Evolutionary conservation across 179 eudicot genomes (phyloP).

Genomic region (Heliamphora pulchella): DNA sequence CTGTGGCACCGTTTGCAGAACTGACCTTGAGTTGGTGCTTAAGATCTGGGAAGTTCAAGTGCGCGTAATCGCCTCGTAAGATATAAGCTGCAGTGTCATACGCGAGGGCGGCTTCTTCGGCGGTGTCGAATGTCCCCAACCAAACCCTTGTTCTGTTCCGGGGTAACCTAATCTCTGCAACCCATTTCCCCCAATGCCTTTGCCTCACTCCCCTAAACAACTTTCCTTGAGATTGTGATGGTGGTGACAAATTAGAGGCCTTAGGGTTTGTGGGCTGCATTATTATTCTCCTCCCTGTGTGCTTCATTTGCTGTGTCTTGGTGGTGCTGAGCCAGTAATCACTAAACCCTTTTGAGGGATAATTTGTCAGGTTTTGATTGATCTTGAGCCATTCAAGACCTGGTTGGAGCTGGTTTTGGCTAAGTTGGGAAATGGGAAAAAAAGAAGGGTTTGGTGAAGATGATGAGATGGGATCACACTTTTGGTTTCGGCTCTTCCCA

Average conservation of each 20-base stretch:
- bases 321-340: slow-evolving; percentile 46
- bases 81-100: slow-evolving; percentile 91
- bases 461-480: too few relatives aligned
- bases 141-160: slow-evolving; percentile 81
- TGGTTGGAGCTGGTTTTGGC: slow-evolving; percentile 18
- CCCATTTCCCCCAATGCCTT: slow-evolving; percentile 99
- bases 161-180: slow-evolving; percentile 79
- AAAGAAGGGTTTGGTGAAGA: slow-evolving; percentile 20
- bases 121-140: slow-evolving; percentile 87
- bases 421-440: slow-evolving; percentile 20
- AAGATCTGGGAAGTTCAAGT: slow-evolving; percentile 72
- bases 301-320: slow-evolving; percentile 67
- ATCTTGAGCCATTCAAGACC: slow-evolving; percentile 39
- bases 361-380: slow-evolving; percentile 23
- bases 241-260: slow-evolving; percentile 16
- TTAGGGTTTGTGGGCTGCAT: slow-evolving; percentile 11
- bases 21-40: slow-evolving; percentile 59
- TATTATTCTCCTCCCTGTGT: slow-evolving; percentile 24
- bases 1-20: slow-evolving; percentile 45
- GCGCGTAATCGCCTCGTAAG: slow-evolving; percentile 82
- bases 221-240: slow-evolving; percentile 34
- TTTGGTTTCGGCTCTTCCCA: not conserved
- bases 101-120: slow-evolving; percentile 84
- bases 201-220: slow-evolving; percentile 87
- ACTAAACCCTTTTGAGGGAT: slow-evolving; percentile 26